Evolutionary conservation across 2,329 filamentous ascomycete species (phyloP), one percentile per base, ranked within the genome.

Genomic region (Sporothrix inflata): DNA sequence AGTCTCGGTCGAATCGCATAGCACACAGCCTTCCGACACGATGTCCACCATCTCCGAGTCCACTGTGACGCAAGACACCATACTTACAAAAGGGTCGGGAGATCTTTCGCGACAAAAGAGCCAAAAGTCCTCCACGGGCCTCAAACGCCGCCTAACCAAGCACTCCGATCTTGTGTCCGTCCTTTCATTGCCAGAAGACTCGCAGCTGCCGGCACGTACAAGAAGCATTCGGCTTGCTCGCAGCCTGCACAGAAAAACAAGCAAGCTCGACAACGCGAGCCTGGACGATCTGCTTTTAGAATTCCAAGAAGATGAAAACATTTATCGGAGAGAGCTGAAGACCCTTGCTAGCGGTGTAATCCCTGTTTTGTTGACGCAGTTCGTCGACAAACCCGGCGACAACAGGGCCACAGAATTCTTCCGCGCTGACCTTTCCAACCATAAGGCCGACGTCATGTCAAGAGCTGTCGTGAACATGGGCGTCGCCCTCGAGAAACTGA

Each of bases 401-500:
- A 87, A 87, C 16, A 85, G 89, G 65, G 87, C 89, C 3, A 87
- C 89, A 24, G 90, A 90, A 4, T 83, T 95, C 2, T 94, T 95
- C 78, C 88, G 88, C 21, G 85, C 87, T 11, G 85, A 86, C 21
- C 77, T 82, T 16, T 83, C 85, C 30, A 82, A 83, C 16, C 82
- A 85, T 63, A 88, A 89, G 75, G 85, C 83, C 30, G 81, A 92
- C 72, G 80, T 86, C 74, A 87, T 94, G 75, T 94, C 93, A 16
- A 93, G 94, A 80, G 92, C 95, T 0, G 97, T 99, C 70, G 90
- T 98, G 57, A 91, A 94, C 77, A 98, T 99, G 94, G 96, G 96
- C 8, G 88, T 98, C 71, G 90, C 92, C 3, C 85, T 99, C 5
- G 94, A 98, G 80, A 91, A 93, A 77, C 83, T 99, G 65, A 94